These are phyloP conservation scores for Xerocomus nothofagi DNA, from an alignment of 1,284 basidiomycete genomes.

Conservation along the genomic window DNA sequence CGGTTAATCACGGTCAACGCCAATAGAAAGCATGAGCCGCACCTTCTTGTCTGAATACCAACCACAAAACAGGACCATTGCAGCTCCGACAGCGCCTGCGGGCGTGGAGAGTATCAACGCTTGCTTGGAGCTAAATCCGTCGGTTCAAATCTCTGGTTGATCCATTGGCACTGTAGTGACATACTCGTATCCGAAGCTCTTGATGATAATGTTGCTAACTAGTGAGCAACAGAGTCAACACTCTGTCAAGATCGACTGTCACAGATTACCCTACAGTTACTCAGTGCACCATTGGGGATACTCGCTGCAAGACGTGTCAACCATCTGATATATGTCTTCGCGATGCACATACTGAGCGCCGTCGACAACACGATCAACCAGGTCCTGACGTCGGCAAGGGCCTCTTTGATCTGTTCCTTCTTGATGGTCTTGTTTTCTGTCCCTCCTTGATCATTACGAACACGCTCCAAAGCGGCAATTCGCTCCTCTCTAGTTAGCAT, in stretches of 20 bases:
- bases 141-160: not conserved
- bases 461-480: conserved; percentile 63
- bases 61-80: conserved; percentile 53
- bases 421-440: conserved; percentile 63
- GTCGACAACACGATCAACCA: conserved; percentile 64
- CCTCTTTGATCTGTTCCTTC: conserved; percentile 58
- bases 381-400: conserved; percentile 58
- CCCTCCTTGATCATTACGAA: conserved; percentile 67
- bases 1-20: not conserved
- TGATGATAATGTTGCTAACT: conserved; percentile 66
- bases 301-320: conserved; percentile 42
- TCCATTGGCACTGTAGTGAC: conserved; percentile 19
- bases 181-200: conserved; percentile 66
- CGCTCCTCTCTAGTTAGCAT: conserved; percentile 61
- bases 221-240: not conserved
- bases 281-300: conserved; percentile 65
- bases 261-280: conserved; percentile 49
- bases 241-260: not conserved
- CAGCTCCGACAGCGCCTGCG: conserved; percentile 50
- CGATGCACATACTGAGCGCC: conserved; percentile 48
- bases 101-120: conserved; percentile 64
- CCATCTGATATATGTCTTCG: not conserved
- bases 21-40: not conserved
- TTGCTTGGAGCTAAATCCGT: conserved; percentile 49
- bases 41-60: conserved; percentile 68